Conservation (phyloP, 1,284 basidiomycete genomes). For the Malassezia obtusa region DNA sequence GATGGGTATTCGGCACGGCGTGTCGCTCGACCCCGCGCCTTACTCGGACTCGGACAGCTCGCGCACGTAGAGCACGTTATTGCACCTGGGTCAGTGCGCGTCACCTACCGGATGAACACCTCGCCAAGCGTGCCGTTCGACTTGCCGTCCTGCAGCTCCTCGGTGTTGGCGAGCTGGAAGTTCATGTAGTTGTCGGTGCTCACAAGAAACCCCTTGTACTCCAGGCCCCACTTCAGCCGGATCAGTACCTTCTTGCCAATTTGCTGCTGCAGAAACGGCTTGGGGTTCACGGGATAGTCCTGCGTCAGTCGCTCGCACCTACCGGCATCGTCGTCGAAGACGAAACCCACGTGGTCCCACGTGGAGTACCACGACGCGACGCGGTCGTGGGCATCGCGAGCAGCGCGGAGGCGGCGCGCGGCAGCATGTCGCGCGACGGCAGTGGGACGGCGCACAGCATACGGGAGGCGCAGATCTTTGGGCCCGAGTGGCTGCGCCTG, state of each 20-base stretch:
- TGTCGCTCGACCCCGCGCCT: not conserved
- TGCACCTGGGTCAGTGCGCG: conserved; percentile 21
- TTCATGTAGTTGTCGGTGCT: conserved; percentile 99
- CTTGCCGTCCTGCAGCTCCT: conserved; percentile 92
- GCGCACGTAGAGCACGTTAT: conserved; percentile 44
- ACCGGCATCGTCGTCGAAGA: conserved; percentile 10
- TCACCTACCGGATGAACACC: conserved; percentile 84
- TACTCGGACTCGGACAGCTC: conserved; percentile 26
- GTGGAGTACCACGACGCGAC: not conserved
- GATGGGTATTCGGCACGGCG: not conserved
- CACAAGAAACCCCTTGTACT: conserved; percentile 97
- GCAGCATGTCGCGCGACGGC: not conserved
- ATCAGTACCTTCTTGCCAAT: conserved; percentile 95
- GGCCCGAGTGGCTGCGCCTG: conserved; percentile 18
- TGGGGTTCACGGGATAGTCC: conserved; percentile 92
- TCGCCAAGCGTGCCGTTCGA: conserved; percentile 93
- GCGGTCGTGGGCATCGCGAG: too few relatives aligned
- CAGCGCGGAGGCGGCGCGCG: too few relatives aligned
- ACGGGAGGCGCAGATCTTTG: conserved; percentile 20
- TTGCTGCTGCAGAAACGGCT: conserved; percentile 95
- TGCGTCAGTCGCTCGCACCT: not conserved
- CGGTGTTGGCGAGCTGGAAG: conserved; percentile 93
- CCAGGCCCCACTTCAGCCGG: conserved; percentile 94
- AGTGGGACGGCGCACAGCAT: not conserved
- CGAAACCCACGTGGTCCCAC: conserved; percentile 5